phyloP scores from a whole-genome alignment of 2,329 filamentous ascomycete genomes.

The Verticillium nubilum region DNA sequence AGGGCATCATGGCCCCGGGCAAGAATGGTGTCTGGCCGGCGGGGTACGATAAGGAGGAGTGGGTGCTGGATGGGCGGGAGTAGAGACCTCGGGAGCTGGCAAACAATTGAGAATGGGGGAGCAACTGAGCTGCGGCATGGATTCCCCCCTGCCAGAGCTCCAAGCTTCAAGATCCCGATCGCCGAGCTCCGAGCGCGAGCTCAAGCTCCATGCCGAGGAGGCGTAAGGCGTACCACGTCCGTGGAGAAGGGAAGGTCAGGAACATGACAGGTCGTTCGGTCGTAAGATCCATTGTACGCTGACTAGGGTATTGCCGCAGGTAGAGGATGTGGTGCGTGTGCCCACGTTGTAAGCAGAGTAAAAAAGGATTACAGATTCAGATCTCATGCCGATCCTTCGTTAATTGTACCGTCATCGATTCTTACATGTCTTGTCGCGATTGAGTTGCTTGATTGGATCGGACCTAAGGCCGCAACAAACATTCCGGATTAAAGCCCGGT shows the following conservation, averaged over 20 bases:
- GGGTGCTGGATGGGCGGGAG: constrained; percentile 12
- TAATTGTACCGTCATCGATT: not conserved
- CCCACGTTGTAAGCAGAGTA: not conserved
- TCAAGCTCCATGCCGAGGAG: too few species aligned
- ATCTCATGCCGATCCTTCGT: not conserved
- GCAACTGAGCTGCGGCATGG: too few species aligned
- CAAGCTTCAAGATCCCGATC: too few species aligned
- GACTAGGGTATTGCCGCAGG: too few species aligned
- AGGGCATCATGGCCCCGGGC: constrained; percentile 24
- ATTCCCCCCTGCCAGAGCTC: too few species aligned
- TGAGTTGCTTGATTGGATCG: not conserved
- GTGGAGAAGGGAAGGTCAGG: too few species aligned
- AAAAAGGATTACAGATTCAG: not conserved
- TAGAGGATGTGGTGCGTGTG: not conserved
- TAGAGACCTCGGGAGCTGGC: too few species aligned
- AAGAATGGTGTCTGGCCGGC: constrained; percentile 27
- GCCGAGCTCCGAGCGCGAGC: too few species aligned
- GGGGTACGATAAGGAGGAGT: constrained; percentile 15
- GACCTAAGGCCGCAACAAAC: not conserved
- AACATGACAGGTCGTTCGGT: too few species aligned
- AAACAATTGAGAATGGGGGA: too few species aligned
- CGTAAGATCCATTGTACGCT: too few species aligned
- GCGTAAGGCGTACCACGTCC: too few species aligned
- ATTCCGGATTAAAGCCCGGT: not conserved
- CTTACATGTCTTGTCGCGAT: not conserved